phyloP scores from a whole-genome alignment of 345 rosid species.

The thale cress (Arabidopsis thaliana) region TAIR10.1 NC_003071.7:11797501-11798000 shows the following conservation, averaged over 20 bases:
- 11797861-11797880: too few relatives aligned
- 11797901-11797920: too few relatives aligned
- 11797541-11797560: conserved; percentile 8
- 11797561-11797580: not conserved
- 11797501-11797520: not conserved
- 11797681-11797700: not conserved
- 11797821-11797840: too few relatives aligned
- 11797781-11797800: too few relatives aligned
- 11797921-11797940: too few relatives aligned
- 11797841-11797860: too few relatives aligned
- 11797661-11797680: not conserved
- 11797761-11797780: too few relatives aligned
- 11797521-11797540: conserved; percentile 31
- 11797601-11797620: not conserved
- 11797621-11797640: not conserved
- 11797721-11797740: not conserved
- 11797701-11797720: too few relatives aligned
- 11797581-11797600: not conserved
- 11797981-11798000: too few relatives aligned
- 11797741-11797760: not conserved
- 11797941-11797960: too few relatives aligned
- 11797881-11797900: too few relatives aligned
- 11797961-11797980: not conserved
- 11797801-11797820: too few relatives aligned
- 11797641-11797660: conserved; percentile 1